Evolutionary conservation across 345 rosid genomes (phyloP).

Genomic region (Gossypium turneri): DNA sequence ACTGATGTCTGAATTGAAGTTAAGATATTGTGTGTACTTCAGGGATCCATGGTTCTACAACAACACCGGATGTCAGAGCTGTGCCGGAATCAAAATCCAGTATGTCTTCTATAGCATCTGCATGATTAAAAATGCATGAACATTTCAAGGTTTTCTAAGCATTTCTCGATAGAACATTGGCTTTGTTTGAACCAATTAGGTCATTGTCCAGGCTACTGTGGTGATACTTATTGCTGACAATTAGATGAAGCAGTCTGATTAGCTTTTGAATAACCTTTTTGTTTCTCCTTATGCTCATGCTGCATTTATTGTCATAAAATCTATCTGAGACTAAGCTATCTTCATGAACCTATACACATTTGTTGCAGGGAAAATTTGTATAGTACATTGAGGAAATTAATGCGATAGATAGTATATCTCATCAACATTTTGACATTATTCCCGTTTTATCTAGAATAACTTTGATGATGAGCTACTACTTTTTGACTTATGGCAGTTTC

Average conservation of each 20-base stretch:
- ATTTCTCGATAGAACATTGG: background rate
- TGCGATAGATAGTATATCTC: background rate
- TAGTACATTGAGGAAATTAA: background rate
- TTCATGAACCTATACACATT: background rate
- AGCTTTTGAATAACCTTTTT: background rate
- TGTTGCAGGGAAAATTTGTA: background rate
- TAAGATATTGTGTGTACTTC: background rate
- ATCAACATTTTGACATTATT: background rate
- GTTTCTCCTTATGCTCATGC: background rate
- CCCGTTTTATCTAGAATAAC: background rate
- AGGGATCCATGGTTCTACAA: slow-evolving; percentile 18
- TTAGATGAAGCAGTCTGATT: background rate
- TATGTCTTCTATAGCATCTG: slow-evolving; percentile 9
- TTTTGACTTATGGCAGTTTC: background rate
- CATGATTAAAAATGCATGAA: background rate
- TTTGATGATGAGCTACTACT: background rate
- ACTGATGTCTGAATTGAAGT: slow-evolving; percentile 3
- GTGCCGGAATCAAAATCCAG: slow-evolving; percentile 19
- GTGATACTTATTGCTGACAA: background rate
- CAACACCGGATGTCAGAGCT: slow-evolving; percentile 18
- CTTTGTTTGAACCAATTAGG: background rate
- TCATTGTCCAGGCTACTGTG: background rate
- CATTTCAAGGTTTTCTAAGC: background rate
- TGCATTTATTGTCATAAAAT: background rate
- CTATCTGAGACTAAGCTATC: background rate